Base-by-base conservation (phyloP, 2,329 filamentous ascomycete species). In the Decorospora gaudefroyi region DNA sequence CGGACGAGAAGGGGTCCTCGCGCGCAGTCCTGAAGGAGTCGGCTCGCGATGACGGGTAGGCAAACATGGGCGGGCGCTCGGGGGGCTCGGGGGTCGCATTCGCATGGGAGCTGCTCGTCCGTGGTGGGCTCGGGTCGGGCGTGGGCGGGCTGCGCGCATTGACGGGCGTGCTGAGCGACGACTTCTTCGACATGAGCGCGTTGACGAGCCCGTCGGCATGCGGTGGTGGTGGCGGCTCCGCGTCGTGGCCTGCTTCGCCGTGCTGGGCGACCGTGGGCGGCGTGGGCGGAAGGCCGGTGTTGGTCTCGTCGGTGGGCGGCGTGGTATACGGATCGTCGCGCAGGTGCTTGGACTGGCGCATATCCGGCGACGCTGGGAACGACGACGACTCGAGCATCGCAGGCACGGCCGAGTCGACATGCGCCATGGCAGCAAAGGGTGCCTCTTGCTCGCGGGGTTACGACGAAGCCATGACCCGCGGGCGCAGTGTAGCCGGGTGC, bases 1-100 rank as follows among this genome's bases (percentile, higher is more conserved):
- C 67, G 1, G 69, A 68, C 16, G 66, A 67, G 4, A 61, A 51
- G 7, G 61, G 64, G 11, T 72, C 70, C 53, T 76, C 74, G 42
- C 66, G 64, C 8, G 75, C 75, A 1, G 75, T 77, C 30, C 64
- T 70, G 54, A 76, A 77, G 0, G 74, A 76, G 17, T 76, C 74
- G 21, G 73, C 72, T 19, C 67, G 49, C 15, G 70, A 74, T 4
- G 75, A 77, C 6, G 74, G 67, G 46, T 69, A 68, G 18, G 62
- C 49, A 22, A 63, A 55, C 4, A 64, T 46, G 4, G 51, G 49
- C 2, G 67, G 64, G 17, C 67, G 68, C 12, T 60, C 51, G 27
- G 55, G 50, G 5, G 54, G 43, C 17, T 10, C 30, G 13, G 5
- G 17, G 15, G 34, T 36, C 11, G 15, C 16, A 36, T 19, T 18